A percentile compares a stretch with the other conserved stretches of the same genome.
phyloP scores from a whole-genome alignment of 1,139 yeast species.

The Geotrichum carabidarum region DNA sequence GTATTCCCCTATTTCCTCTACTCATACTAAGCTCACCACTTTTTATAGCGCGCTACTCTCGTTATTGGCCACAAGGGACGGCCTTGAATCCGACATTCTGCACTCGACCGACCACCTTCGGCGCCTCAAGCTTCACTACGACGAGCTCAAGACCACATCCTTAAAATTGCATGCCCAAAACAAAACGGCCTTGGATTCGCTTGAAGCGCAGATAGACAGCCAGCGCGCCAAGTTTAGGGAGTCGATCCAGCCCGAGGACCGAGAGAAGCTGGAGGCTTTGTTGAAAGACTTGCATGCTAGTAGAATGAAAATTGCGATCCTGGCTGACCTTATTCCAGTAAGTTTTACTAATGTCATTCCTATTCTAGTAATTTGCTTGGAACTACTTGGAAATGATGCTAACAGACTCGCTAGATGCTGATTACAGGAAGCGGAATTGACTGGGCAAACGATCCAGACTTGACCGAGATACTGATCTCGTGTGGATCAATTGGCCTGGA shows the following conservation, averaged over 20 bases:
- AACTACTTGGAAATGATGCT: background rate
- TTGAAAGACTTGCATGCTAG: slow-evolving; percentile 5
- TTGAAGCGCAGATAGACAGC: background rate
- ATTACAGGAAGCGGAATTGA: slow-evolving; percentile 17
- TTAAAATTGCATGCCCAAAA: background rate
- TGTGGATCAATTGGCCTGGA: slow-evolving; percentile 17
- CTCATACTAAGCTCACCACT: background rate
- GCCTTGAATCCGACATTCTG: slow-evolving; percentile 14
- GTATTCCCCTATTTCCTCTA: background rate
- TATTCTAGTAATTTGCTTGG: background rate
- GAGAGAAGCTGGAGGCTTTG: background rate
- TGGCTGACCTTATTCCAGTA: slow-evolving; percentile 14
- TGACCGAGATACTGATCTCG: slow-evolving; percentile 11
- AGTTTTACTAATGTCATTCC: background rate
- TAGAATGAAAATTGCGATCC: slow-evolving; percentile 4
- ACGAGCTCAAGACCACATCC: background rate
- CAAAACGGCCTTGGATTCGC: background rate
- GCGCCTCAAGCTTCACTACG: background rate
- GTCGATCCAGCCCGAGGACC: background rate
- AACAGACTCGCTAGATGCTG: slow-evolving; percentile 11
- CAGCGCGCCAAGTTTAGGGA: background rate
- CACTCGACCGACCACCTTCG: slow-evolving; percentile 2
- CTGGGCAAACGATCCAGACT: slow-evolving; percentile 16
- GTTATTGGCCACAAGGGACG: slow-evolving; percentile 15
- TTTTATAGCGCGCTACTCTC: slow-evolving; percentile 11